phyloP scores from a whole-genome alignment of 2,329 filamentous ascomycete species.

The Xenoacremonium recifei region DNA sequence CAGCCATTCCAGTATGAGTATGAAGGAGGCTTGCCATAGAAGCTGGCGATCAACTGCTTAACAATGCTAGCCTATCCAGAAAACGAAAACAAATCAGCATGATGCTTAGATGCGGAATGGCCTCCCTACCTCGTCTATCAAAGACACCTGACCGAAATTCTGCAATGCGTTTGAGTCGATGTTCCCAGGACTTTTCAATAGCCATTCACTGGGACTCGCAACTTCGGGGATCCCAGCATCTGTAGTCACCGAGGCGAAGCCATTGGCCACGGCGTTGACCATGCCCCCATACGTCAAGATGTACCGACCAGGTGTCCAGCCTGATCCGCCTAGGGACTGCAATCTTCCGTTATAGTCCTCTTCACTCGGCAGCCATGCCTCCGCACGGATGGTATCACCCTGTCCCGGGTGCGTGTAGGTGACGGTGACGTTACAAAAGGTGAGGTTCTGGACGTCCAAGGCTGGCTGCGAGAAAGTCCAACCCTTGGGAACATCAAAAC shows the following conservation, averaged over 20 bases:
- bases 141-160: conserved; percentile 9
- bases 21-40: conserved; percentile 5
- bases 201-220: conserved; percentile 6
- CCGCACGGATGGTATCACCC: conserved; percentile 9
- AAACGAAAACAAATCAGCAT: neutral
- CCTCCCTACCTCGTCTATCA: conserved; percentile 10
- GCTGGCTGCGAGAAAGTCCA: conserved; percentile 1
- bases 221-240: conserved; percentile 10
- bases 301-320: conserved; percentile 12
- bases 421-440: conserved; percentile 15
- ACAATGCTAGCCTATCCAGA: conserved; percentile 7
- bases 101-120: neutral
- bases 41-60: conserved; percentile 7
- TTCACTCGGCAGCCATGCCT: conserved; percentile 11
- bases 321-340: conserved; percentile 13
- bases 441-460: conserved; percentile 2
- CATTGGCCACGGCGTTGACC: conserved; percentile 9
- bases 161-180: conserved; percentile 13
- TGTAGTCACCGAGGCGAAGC: conserved; percentile 14
- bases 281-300: conserved; percentile 4
- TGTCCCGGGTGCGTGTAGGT: conserved; percentile 14
- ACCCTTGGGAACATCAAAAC: neutral
- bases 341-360: conserved; percentile 10
- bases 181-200: conserved; percentile 10
- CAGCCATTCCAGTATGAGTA: conserved; percentile 19